A percentile compares a stretch with the other conserved stretches of the same genome.
These are phyloP conservation scores for Hypoxylon rubiginosum DNA, from an alignment of 2,329 filamentous ascomycete genomes.

Conservation along the genomic window DNA sequence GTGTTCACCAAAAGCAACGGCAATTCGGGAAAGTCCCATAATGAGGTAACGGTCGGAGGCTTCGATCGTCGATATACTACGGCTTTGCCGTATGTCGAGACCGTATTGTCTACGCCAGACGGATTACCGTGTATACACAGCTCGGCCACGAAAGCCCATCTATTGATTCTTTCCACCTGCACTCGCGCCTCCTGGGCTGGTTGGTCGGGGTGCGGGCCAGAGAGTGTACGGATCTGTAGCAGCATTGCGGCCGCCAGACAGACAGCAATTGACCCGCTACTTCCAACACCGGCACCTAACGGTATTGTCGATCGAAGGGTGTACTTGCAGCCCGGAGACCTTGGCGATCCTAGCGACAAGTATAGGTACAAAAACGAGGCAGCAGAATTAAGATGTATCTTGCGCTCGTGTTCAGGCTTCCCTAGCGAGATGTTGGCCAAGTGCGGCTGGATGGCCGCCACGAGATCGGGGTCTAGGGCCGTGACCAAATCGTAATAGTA, in stretches of 20 bases:
- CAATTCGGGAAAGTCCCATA: conserved; percentile 92
- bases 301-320: conserved; percentile 94
- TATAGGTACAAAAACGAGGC: conserved; percentile 93
- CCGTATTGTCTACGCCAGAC: conserved; percentile 96
- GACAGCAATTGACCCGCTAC: conserved; percentile 93
- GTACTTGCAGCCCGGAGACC: conserved; percentile 86
- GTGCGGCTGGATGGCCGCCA: conserved; percentile 84
- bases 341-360: conserved; percentile 83
- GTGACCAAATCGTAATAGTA: conserved; percentile 93
- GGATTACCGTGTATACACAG: conserved; percentile 98
- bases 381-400: conserved; percentile 86
- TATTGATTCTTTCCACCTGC: conserved; percentile 95
- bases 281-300: conserved; percentile 90
- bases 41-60: conserved; percentile 79
- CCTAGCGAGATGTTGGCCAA: conserved; percentile 77
- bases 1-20: conserved; percentile 93
- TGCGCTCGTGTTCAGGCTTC: conserved; percentile 78
- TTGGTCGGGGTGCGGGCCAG: conserved; percentile 93
- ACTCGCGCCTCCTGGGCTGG: conserved; percentile 86
- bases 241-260: conserved; percentile 88
- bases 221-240: conserved; percentile 87
- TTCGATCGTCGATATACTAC: conserved; percentile 88
- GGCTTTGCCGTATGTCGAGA: conserved; percentile 92
- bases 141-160: conserved; percentile 97
- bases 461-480: conserved; percentile 83